phyloP scores from a whole-genome alignment of 1,284 basidiomycete genomes.

The Filobasidium uniguttulatum region DNA sequence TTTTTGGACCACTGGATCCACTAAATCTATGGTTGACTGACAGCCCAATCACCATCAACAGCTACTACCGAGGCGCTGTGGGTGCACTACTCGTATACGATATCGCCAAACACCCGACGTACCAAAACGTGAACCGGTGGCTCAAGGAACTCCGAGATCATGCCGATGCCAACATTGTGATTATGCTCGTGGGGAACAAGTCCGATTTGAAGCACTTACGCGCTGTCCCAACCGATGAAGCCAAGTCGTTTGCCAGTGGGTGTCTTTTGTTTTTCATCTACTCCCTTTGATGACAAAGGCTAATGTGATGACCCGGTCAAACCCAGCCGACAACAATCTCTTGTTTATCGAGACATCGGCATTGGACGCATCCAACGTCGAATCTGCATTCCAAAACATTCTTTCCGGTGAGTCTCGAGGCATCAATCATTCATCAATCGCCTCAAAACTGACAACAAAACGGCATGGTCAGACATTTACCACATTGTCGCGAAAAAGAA shows the following conservation, averaged over 20 bases:
- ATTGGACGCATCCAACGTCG: slow-evolving; percentile 97
- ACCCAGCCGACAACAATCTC: slow-evolving; percentile 53
- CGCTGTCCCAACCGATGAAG: slow-evolving; percentile 88
- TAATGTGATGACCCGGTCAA: background rate
- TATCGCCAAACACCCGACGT: slow-evolving; percentile 89
- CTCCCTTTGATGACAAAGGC: background rate
- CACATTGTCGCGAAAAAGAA: slow-evolving; percentile 81
- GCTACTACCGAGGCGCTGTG: slow-evolving; percentile 96
- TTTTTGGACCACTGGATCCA: background rate
- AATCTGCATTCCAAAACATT: slow-evolving; percentile 92
- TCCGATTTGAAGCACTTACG: slow-evolving; percentile 94
- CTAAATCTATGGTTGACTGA: background rate
- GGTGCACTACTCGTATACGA: slow-evolving; percentile 85
- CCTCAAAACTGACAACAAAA: no score
- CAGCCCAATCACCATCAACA: slow-evolving; percentile 27
- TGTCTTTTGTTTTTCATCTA: slow-evolving; percentile 16
- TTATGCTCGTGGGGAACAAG: slow-evolving; percentile 93
- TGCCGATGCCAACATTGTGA: slow-evolving; percentile 83
- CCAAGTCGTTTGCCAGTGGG: slow-evolving; percentile 68
- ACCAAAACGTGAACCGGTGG: slow-evolving; percentile 92
- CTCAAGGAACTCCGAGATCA: slow-evolving; percentile 95
- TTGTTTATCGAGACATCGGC: slow-evolving; percentile 99
- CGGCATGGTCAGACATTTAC: slow-evolving; percentile 62
- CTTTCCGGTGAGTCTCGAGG: slow-evolving; percentile 72
- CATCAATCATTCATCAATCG: background rate